Evolutionary conservation across 2,329 filamentous ascomycete species (phyloP).

Genomic region (Podosphaera xanthii): DNA sequence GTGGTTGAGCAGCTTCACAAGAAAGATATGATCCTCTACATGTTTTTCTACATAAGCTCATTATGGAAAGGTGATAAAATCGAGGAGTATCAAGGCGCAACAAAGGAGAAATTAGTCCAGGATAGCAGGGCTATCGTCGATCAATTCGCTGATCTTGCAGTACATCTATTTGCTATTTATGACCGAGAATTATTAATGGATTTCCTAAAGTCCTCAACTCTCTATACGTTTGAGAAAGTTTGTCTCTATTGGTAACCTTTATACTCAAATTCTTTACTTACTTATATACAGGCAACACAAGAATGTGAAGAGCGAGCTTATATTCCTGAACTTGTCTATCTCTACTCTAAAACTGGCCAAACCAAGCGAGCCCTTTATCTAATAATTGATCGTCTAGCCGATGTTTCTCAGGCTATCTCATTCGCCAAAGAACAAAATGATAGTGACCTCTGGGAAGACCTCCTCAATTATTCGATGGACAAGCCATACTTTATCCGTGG

Average conservation of each 20-base stretch:
- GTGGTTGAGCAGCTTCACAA: slow-evolving; percentile 59
- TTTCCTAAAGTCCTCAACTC: slow-evolving; percentile 63
- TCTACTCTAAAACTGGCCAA: slow-evolving; percentile 86
- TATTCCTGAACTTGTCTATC: slow-evolving; percentile 80
- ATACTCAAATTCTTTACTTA: slow-evolving; percentile 4
- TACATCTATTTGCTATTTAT: slow-evolving; percentile 68
- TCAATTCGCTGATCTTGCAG: slow-evolving; percentile 65
- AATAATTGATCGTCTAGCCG: slow-evolving; percentile 79
- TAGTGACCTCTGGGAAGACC: slow-evolving; percentile 79
- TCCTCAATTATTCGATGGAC: slow-evolving; percentile 92
- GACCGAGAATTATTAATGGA: slow-evolving; percentile 64
- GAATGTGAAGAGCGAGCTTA: slow-evolving; percentile 66
- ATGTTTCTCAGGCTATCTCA: slow-evolving; percentile 78
- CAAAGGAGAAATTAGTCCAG: slow-evolving; percentile 30
- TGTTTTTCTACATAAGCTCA: slow-evolving; percentile 77
- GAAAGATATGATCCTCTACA: slow-evolving; percentile 46
- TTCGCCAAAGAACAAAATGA: slow-evolving; percentile 91
- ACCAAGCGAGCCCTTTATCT: slow-evolving; percentile 78
- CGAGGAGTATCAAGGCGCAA: slow-evolving; percentile 28
- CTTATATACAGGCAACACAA: slow-evolving; percentile 30
- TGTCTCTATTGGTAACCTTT: slow-evolving; percentile 1
- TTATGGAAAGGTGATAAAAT: slow-evolving; percentile 61
- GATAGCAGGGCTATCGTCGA: slow-evolving; percentile 53
- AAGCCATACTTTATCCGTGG: slow-evolving; percentile 87
- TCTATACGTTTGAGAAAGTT: slow-evolving; percentile 66